phyloP scores from a whole-genome alignment of 2,329 filamentous ascomycete species.

The Colletotrichum melonis region DNA sequence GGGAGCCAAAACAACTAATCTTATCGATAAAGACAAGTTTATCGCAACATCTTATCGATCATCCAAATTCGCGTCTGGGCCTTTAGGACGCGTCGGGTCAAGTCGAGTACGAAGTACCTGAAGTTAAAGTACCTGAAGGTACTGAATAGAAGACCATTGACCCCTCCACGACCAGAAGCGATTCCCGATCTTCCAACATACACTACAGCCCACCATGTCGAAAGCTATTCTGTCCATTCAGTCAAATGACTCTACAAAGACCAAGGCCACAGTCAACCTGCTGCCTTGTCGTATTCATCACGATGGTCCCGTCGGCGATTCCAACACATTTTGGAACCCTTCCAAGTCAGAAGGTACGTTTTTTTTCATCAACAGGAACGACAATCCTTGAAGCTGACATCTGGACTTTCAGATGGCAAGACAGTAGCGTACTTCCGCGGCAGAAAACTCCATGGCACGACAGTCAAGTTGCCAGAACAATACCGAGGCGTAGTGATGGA shows the following conservation, averaged over 20 bases:
- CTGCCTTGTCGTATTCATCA: conserved; percentile 86
- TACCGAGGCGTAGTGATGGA: conserved; percentile 75
- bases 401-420: conserved; percentile 54
- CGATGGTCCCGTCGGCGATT: conserved; percentile 75
- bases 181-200: not conserved
- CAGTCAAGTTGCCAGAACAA: conserved; percentile 74
- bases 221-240: conserved; percentile 56
- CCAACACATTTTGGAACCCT: conserved; percentile 78
- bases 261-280: conserved; percentile 72
- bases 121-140: too few species aligned
- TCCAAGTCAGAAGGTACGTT: conserved; percentile 55
- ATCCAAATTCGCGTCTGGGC: conserved; percentile 10
- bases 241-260: conserved; percentile 35
- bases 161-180: not conserved
- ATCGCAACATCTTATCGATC: conserved; percentile 27
- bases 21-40: conserved; percentile 26
- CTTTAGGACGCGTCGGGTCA: conserved; percentile 15
- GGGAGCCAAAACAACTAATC: conserved; percentile 2
- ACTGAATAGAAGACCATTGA: not conserved
- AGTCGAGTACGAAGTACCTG: not conserved
- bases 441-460: conserved; percentile 78
- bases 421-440: conserved; percentile 80
- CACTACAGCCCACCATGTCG: conserved; percentile 46
- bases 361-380: not conserved
- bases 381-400: conserved; percentile 17